Percentiles rank a stretch among this genome's conserved stretches.
Evolutionary conservation across 148 eudicot species (phyloP).

Genomic region (Rhododendron kiyosumense): DNA sequence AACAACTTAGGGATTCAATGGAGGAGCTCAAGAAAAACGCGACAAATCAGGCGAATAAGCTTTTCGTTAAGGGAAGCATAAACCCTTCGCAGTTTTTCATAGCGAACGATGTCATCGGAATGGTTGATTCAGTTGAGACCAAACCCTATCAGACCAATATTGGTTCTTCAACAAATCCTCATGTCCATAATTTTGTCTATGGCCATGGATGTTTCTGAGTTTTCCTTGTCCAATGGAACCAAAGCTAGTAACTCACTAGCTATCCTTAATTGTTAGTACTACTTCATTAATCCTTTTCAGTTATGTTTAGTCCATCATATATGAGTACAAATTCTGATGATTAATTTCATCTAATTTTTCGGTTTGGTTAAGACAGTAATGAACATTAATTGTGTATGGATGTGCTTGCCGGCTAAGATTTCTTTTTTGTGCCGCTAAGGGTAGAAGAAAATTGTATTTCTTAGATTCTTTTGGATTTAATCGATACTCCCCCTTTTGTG

Average conservation of each 20-base stretch:
- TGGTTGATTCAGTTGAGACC: conserved; percentile 16
- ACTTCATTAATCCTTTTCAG: background rate
- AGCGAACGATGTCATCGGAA: background rate
- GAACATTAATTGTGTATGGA: background rate
- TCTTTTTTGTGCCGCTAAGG: background rate
- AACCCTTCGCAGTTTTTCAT: conserved; percentile 4
- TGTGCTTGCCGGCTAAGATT: background rate
- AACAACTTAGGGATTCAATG: conserved; percentile 41
- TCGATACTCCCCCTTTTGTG: no score
- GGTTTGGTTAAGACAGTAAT: background rate
- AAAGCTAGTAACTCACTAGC: conserved; percentile 27
- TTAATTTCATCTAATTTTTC: background rate
- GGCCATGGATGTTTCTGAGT: conserved; percentile 17
- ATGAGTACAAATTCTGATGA: background rate
- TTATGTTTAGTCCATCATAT: background rate
- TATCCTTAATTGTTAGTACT: background rate
- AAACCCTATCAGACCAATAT: conserved; percentile 20
- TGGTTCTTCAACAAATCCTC: conserved; percentile 18
- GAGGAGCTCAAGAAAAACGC: conserved; percentile 48
- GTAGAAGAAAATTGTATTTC: no score
- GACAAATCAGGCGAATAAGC: conserved; percentile 20
- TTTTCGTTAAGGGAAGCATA: conserved; percentile 10
- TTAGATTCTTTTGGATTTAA: no score
- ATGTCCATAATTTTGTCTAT: conserved; percentile 10
- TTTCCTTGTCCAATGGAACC: background rate